Base-by-base conservation (phyloP, 169 alveolate genomes). In the Cryptosporidium andersoni region DNA sequence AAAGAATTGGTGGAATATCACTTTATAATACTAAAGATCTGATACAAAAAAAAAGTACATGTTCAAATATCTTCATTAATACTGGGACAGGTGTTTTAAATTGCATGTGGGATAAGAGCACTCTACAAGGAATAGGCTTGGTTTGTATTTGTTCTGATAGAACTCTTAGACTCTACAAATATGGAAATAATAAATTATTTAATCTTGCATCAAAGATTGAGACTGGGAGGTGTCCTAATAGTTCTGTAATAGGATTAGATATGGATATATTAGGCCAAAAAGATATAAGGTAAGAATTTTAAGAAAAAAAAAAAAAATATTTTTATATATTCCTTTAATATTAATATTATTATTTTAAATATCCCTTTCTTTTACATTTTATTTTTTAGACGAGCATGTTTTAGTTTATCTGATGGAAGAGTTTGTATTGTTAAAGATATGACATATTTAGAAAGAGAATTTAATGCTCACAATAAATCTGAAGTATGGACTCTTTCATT, bases 331-430 rank as follows among this genome's bases (percentile, higher is more conserved):
- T 55, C 25, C 1, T 4, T 16, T 39, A 60, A 60, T 60, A 34
- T n/a, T 34, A 16, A 9, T 60, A 4, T 1, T 34, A 16, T 60
- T 34, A 60, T 34, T 16, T 9, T 4, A 5, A 4, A 34, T 60
- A 34, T 4, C 0, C 45, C 45, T 37, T 67, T 37, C 1, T 64
- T 37, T 16, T n/a, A 66, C 0, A 6, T 51, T 53, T 3, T 42
- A 16, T 7, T 37, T 7, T 4, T 55, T 55, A 67, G 82, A 45
- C 55, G 49, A 74, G 60, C 85, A 14, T 53, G 85, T 2, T 74
- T 45, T 74, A 74, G 85, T 37, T 58, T 74, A 47, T 74, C 85
- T 37, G 85, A 74, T 39, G 85, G 85, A 48, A 74, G 85, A 58
- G 85, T 74, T 14, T 74, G 55, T 52, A 16, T 74, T 45, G 16